Base-by-base conservation (phyloP, 164 flowering plant genomes). In the Stephania cephalantha region DNA sequence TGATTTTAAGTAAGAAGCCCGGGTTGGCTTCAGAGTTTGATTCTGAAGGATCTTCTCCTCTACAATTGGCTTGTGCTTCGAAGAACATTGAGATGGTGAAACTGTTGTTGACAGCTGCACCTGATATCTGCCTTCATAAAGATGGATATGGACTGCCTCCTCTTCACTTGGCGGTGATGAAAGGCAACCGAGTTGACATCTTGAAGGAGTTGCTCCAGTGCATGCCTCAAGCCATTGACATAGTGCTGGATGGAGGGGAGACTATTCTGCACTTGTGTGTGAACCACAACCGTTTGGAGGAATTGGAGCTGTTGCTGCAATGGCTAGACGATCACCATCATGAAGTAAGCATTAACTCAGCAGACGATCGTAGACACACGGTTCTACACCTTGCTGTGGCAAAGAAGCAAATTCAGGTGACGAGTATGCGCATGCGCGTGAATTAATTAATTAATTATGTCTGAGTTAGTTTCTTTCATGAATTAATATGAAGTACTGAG, bases 111-210 rank as follows among this genome's bases (percentile, higher is more conserved):
- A 7, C 48, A 46, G 55, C 58, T 20, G 31, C 63, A 42, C 25
- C 82, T 0, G 72, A 75, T 0, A 44, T 29, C 61, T 84, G 84
- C 30, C 61, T 65, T 0, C 58, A 30, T 1, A 3, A 12, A 10
- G 83, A 82, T 52, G 8, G 2, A 10, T 75, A 77, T 46, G 82
- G 83, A 6, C 75, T 78, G 53, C 79, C 63, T 1, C 85, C 86
- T 52, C 74, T 84, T 4, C 86, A 84, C 7, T 31, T 80, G 22
- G 85, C 85, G 0, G 82, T 77, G 6, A 71, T 78, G 30, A 82
- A 75, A 48, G 86, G 85, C 17, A 35, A 35, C 42, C 68, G 76
- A 8, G 61, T 80, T 6, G 78, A 65, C 7, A 83, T 79, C 6
- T n/a, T 82, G 70, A 11, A 46, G 10, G 82, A 71, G 76, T 52